A percentile compares a stretch with the other conserved stretches of the same genome.
phyloP scores from a whole-genome alignment of 23 red algal species.

The Porphyridium purpureum region DNA sequence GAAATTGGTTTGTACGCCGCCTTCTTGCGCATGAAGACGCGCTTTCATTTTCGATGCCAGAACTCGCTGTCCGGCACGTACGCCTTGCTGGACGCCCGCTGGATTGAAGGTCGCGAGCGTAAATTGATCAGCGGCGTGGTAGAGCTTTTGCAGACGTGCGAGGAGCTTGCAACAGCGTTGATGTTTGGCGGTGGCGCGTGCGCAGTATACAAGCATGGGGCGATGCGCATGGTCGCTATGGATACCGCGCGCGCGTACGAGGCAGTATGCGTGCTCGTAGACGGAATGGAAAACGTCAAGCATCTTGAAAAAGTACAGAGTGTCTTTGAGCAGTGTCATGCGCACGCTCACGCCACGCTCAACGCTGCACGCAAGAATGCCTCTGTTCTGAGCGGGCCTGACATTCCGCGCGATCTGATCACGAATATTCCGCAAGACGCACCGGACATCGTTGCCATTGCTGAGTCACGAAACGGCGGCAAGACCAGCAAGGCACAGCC shows the following conservation, averaged over 20 bases:
- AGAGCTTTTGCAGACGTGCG: constrained; percentile 37
- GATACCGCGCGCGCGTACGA: constrained; percentile 21
- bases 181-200: too few relatives aligned
- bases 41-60: constrained; percentile 40
- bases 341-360: too few relatives aligned
- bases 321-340: constrained; percentile 4
- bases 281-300: constrained; percentile 18
- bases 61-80: constrained; percentile 23
- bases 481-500: too few relatives aligned
- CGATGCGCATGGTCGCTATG: too few relatives aligned
- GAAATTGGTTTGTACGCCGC: constrained; percentile 49
- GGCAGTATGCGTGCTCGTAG: constrained; percentile 14
- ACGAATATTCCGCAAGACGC: too few relatives aligned
- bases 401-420: too few relatives aligned
- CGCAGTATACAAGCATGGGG: too few relatives aligned
- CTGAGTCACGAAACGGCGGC: too few relatives aligned
- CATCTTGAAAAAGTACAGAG: constrained; percentile 16
- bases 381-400: too few relatives aligned
- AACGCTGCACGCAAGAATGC: too few relatives aligned
- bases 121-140: constrained; percentile 55
- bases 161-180: too few relatives aligned
- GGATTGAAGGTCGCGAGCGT: constrained; percentile 19
- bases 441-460: too few relatives aligned
- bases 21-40: constrained; percentile 39
- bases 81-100: constrained; percentile 26